Base-by-base conservation (phyloP, 805 yeast species). In the Schwanniomyces vanrijiae region DNA sequence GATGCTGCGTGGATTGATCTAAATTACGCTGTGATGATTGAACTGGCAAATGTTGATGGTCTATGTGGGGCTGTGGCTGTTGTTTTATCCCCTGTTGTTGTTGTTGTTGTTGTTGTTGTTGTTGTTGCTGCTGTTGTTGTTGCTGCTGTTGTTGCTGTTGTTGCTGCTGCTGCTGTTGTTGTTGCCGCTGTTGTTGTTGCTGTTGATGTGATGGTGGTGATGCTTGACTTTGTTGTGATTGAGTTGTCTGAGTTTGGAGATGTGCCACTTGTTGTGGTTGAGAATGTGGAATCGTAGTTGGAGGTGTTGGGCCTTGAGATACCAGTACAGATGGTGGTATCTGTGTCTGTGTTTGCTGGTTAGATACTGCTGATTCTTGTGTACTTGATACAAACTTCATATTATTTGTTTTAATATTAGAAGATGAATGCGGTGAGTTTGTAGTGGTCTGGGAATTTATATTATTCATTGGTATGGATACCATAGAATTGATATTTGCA, bases 1-100 rank as follows among this genome's bases (percentile, higher is more conserved):
- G 67, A 42, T 62, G 66, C 21, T 42, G 37, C 18, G 37, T 31
- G 37, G 24, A 21, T 44, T 39, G 52, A 18, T 31, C 16, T 31
- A 31, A 7, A 26, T 3, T 11, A 9, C 29, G 29, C 13, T 26
- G 29, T 16, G 35, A 31, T 8, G 35, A 16, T 31, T 31, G 35
- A 9, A 31, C 35, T 14, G 35, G 20, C 20, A 31, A 31, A 2
- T 9, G 7, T 31, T 31, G 35, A 31, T 31, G 6, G 9, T 31
- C 35, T 31, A 31, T 14, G 8, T 31, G 35, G 3, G 35, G 18
- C 10, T 26, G 29, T 24, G 33, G 47, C 4, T 33, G 40, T 25
- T 37, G 34, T 22, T 37, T 40, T 26, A 20, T 37, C 8, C 14
- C 28, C 13, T 35, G 40, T 25, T 46, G 47, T 14, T 9, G 19